Conservation (phyloP, 495 filamentous ascomycete genomes). For the Neurospora sp. region DNA sequence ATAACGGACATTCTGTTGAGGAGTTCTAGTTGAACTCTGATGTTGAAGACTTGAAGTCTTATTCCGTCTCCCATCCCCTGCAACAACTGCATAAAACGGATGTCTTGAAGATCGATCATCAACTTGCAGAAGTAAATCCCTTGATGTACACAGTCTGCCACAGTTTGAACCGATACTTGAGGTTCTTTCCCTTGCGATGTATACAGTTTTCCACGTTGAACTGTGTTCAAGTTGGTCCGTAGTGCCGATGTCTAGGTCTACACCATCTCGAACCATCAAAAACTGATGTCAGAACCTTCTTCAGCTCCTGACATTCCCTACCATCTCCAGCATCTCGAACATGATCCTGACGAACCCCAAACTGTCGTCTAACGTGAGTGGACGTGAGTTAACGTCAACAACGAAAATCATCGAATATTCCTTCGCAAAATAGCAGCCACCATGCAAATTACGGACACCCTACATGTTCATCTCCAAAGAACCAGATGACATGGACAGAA, state of each 20-base stretch:
- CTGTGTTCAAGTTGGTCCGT: neutral
- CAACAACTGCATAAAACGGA: neutral
- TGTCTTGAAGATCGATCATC: neutral
- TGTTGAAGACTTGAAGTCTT: neutral
- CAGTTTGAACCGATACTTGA: neutral
- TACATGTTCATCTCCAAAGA: neutral
- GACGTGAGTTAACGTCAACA: neutral
- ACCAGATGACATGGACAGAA: neutral
- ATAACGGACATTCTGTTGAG: neutral
- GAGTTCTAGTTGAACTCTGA: neutral
- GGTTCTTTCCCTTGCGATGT: neutral
- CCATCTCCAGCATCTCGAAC: neutral
- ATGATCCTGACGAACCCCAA: neutral
- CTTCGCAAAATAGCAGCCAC: neutral
- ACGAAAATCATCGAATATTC: neutral
- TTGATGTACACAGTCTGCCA: neutral
- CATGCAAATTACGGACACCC: neutral
- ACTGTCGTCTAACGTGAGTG: neutral
- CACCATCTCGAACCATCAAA: neutral
- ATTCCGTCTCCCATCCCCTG: neutral
- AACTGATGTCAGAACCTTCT: neutral
- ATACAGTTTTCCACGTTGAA: neutral
- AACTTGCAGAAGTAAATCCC: neutral
- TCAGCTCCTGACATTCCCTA: neutral
- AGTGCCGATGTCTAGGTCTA: neutral